Percentiles rank a stretch among this genome's conserved stretches.
phyloP scores from a whole-genome alignment of 768 basidiomycete genomes.

The Gelatoporia subvermispora region DNA sequence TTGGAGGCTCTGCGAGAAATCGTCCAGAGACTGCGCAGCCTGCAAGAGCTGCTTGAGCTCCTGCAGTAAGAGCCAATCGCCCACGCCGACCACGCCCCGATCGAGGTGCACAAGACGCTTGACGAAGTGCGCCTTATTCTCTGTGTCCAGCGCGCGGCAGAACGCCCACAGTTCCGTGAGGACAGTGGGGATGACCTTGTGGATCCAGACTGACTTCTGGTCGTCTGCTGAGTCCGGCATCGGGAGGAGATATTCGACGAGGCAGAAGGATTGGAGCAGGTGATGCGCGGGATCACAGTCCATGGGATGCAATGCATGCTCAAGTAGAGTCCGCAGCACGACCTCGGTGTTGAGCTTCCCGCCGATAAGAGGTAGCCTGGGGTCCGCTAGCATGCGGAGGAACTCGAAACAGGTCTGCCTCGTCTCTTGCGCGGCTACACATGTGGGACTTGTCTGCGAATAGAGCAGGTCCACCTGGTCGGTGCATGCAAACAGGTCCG shows the following conservation, averaged over 20 bases:
- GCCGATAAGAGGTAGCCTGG: constrained; percentile 28
- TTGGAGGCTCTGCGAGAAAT: constrained; percentile 25
- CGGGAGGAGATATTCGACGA: constrained; percentile 58
- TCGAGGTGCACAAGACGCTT: constrained; percentile 55
- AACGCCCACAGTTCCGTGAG: constrained; percentile 52
- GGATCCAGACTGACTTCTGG: constrained; percentile 43
- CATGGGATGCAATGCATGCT: constrained; percentile 34
- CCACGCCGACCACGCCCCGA: constrained; percentile 48
- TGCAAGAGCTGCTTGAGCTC: constrained; percentile 51
- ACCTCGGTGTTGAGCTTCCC: constrained; percentile 41
- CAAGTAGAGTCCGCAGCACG: constrained; percentile 54
- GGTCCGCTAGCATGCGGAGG: constrained; percentile 37
- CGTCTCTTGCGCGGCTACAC: constrained; percentile 37
- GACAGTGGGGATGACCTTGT: constrained; percentile 50
- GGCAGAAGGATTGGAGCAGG: constrained; percentile 46
- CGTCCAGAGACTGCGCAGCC: constrained; percentile 32
- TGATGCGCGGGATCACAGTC: constrained; percentile 55
- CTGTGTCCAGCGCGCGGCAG: constrained; percentile 51
- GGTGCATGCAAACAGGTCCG: constrained; percentile 54
- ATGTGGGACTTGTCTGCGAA: constrained; percentile 34
- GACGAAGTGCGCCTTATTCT: constrained; percentile 49
- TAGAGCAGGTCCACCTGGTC: constrained; percentile 39
- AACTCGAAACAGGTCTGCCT: constrained; percentile 50
- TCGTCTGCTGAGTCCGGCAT: constrained; percentile 22
- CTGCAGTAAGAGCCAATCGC: constrained; percentile 66